A percentile compares a stretch with the other conserved stretches of the same genome.
Conservation (phyloP, 176 grass and related monocot genomes). For the Pontederia paniculata region DNA sequence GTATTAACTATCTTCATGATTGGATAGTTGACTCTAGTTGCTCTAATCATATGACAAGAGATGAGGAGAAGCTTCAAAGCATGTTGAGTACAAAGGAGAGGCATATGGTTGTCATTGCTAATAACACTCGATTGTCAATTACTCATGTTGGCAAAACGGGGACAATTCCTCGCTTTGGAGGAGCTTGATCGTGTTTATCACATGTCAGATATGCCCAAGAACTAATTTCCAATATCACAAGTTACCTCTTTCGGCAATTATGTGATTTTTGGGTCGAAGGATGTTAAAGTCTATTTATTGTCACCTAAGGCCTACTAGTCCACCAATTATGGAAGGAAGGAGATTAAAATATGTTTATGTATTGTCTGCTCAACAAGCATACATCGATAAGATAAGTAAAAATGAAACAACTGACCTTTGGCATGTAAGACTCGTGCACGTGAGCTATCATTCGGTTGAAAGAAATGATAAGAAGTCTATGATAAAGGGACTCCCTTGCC, state of each 20-base stretch:
- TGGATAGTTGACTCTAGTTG: too few species aligned
- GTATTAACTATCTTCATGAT: too few species aligned
- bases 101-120: background rate
- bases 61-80: too few species aligned
- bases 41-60: too few species aligned
- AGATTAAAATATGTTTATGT: background rate
- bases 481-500: background rate
- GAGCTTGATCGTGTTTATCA: too few species aligned
- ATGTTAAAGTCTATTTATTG: conserved; percentile 11
- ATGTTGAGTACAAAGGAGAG: background rate
- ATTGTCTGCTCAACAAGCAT: background rate
- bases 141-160: too few species aligned
- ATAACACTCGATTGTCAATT: background rate
- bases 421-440: background rate
- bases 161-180: too few species aligned
- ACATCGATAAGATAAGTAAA: background rate
- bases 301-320: background rate
- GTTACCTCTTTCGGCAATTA: background rate
- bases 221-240: background rate
- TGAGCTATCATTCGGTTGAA: background rate
- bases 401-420: background rate
- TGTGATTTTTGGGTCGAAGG: conserved; percentile 1
- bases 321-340: conserved; percentile 6
- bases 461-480: background rate
- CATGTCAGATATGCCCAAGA: background rate